These are phyloP conservation scores for Globisporangium yorkense DNA, from an alignment of 352 stramenopile genomes.

Conservation along the genomic window DNA sequence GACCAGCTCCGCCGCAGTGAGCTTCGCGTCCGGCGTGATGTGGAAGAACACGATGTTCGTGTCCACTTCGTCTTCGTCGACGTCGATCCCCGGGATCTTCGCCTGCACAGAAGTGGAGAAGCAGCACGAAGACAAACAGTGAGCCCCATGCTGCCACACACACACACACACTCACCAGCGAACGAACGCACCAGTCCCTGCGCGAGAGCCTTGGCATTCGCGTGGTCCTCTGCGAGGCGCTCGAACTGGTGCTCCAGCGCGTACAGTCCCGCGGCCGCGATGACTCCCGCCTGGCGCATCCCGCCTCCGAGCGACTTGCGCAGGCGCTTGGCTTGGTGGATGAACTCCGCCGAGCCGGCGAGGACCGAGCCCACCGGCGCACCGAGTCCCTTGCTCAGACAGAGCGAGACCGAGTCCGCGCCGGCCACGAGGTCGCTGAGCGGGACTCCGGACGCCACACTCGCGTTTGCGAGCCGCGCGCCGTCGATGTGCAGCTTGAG, in stretches of 20 bases:
- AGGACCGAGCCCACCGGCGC: slow-evolving; percentile 93
- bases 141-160: not conserved
- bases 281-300: slow-evolving; percentile 94
- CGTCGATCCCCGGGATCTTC: slow-evolving; percentile 52
- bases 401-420: slow-evolving; percentile 92
- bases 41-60: slow-evolving; percentile 89
- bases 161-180: not conserved
- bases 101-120: slow-evolving; percentile 10
- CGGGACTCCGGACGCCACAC: slow-evolving; percentile 65
- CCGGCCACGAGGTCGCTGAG: slow-evolving; percentile 72
- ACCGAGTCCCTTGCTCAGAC: slow-evolving; percentile 95
- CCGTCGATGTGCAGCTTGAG: slow-evolving; percentile 95
- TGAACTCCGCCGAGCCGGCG: slow-evolving; percentile 87
- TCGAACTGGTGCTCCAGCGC: slow-evolving; percentile 88
- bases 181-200: slow-evolving; percentile 33
- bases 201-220: slow-evolving; percentile 67
- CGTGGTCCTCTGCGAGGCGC: slow-evolving; percentile 77
- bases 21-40: slow-evolving; percentile 46
- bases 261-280: slow-evolving; percentile 91
- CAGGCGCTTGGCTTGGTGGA: slow-evolving; percentile 83
- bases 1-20: slow-evolving; percentile 46
- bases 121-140: not conserved
- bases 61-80: slow-evolving; percentile 61
- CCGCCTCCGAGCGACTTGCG: slow-evolving; percentile 96
- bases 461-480: slow-evolving; percentile 94